Percentiles rank a stretch among this genome's conserved stretches.
phyloP scores from a whole-genome alignment of 495 filamentous ascomycete genomes.

The Penicillium odoratum region DNA sequence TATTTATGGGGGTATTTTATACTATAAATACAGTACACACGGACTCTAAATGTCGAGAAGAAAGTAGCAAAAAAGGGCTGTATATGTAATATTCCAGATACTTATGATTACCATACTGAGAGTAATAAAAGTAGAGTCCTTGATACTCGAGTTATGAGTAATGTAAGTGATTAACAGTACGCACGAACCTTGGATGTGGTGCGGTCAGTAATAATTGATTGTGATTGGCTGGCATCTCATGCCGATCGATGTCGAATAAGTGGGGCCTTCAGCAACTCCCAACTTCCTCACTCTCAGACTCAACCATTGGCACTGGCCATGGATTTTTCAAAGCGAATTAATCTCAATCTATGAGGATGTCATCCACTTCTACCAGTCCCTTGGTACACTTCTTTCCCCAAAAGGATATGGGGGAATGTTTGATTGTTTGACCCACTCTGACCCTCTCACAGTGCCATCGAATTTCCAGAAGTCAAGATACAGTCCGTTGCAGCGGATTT shows the following conservation, averaged over 20 bases:
- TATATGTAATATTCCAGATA: too few species aligned
- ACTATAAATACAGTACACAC: too few species aligned
- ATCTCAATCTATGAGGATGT: not conserved
- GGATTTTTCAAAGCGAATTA: too few species aligned
- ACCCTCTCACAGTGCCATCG: conserved; percentile 4
- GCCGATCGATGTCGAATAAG: conserved; percentile 13
- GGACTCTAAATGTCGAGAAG: too few species aligned
- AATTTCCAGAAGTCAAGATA: conserved; percentile 19
- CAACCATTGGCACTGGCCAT: too few species aligned
- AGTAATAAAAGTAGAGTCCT: too few species aligned
- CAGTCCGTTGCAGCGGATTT: conserved; percentile 19
- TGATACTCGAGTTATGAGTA: too few species aligned
- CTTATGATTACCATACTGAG: too few species aligned
- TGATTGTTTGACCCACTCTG: not conserved
- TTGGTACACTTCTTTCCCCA: not conserved
- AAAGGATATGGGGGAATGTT: not conserved
- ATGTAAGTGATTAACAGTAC: not conserved
- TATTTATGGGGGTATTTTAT: too few species aligned
- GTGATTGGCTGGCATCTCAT: conserved; percentile 34
- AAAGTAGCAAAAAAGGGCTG: too few species aligned
- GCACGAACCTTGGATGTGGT: not conserved
- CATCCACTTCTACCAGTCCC: not conserved
- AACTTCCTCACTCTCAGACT: not conserved
- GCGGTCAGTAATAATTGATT: not conserved
- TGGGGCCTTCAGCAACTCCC: not conserved